Percentiles rank a stretch among this genome's conserved stretches.
Evolutionary conservation across 306 rosid genomes (phyloP).

Genomic region (Dicorynia guianensis): DNA sequence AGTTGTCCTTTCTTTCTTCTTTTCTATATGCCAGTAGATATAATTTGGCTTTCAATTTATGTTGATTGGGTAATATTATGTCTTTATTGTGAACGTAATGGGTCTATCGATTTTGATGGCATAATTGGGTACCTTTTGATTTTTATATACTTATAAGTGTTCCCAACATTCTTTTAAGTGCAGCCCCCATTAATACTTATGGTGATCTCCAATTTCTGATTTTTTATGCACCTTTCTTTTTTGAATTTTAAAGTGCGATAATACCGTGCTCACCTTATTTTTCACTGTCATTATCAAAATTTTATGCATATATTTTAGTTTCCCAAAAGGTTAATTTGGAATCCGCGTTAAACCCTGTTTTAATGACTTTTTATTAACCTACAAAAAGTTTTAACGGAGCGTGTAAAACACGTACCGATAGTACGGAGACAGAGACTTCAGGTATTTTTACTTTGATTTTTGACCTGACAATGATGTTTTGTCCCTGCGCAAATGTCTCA

Average conservation of each 20-base stretch:
- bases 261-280: not conserved
- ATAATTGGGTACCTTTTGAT: conserved; percentile 8
- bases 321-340: conserved; percentile 17
- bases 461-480: conserved; percentile 51
- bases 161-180: conserved; percentile 35
- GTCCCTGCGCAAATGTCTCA: conserved; percentile 42
- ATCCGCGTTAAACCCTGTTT: conserved; percentile 17
- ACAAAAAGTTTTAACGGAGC: conserved; percentile 31
- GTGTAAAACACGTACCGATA: conserved; percentile 52
- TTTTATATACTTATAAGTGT: conserved; percentile 10
- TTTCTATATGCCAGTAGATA: not conserved
- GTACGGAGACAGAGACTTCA: conserved; percentile 36
- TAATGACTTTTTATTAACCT: not conserved
- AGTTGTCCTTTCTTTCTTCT: not conserved
- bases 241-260: not conserved
- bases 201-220: not conserved
- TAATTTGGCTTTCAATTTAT: not conserved
- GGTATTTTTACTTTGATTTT: conserved; percentile 20
- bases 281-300: not conserved
- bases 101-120: conserved; percentile 11
- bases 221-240: not conserved
- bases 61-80: conserved; percentile 13
- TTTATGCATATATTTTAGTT: not conserved
- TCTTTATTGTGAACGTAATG: conserved; percentile 30
- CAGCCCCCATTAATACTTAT: conserved; percentile 36